Conservation (phyloP, 192 early-diverging fungal genomes). For the Coemansia sp. region DNA sequence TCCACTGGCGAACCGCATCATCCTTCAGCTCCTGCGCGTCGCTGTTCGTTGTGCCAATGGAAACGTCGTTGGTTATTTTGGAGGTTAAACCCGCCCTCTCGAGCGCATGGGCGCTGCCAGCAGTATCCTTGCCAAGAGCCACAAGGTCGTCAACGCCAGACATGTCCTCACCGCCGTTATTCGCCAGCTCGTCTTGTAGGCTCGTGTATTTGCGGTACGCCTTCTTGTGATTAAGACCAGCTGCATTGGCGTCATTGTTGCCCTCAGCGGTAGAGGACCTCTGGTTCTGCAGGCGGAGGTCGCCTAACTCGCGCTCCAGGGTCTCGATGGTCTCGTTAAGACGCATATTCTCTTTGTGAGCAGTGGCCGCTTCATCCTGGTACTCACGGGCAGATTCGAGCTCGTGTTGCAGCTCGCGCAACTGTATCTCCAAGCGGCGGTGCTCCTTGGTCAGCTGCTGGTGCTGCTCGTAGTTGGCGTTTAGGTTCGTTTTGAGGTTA, state of each 20-base stretch:
- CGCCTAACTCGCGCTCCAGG: conserved; percentile 34
- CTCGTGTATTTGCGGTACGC: conserved; percentile 24
- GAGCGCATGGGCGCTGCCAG: neutral
- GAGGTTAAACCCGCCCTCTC: neutral
- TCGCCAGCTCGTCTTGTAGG: conserved; percentile 43
- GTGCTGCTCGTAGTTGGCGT: conserved; percentile 32
- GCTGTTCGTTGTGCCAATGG: conserved; percentile 16
- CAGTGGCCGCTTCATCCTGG: conserved; percentile 19
- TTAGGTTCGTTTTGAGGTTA: conserved; percentile 23
- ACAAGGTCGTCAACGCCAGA: conserved; percentile 33
- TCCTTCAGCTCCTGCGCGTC: conserved; percentile 22
- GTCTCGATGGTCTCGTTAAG: conserved; percentile 28
- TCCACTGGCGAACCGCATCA: conserved; percentile 31
- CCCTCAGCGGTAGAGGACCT: neutral
- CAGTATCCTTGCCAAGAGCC: neutral
- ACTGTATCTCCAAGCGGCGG: conserved; percentile 26
- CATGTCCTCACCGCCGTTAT: conserved; percentile 21
- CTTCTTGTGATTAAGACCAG: conserved; percentile 4
- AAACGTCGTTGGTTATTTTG: conserved; percentile 8
- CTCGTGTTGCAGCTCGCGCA: conserved; percentile 34
- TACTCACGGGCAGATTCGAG: conserved; percentile 27
- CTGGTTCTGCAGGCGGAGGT: conserved; percentile 21
- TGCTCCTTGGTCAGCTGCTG: conserved; percentile 28
- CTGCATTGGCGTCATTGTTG: conserved; percentile 3
- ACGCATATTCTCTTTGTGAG: conserved; percentile 27